Percentiles rank a stretch among this genome's conserved stretches.
phyloP scores from a whole-genome alignment of 345 rosid genomes.

The Euphorbia pulcherrima region DNA sequence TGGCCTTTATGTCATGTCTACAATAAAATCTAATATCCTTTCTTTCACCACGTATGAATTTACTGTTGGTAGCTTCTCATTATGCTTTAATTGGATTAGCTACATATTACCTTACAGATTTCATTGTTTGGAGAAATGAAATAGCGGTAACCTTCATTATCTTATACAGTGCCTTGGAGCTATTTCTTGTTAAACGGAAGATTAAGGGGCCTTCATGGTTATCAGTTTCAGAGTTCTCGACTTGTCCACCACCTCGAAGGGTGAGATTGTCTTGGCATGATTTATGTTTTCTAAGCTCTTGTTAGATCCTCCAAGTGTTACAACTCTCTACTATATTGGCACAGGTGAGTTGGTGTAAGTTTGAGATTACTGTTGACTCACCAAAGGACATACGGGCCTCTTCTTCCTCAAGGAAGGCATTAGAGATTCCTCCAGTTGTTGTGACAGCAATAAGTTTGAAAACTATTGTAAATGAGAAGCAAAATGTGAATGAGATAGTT shows the following conservation, averaged over 20 bases:
- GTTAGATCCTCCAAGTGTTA: constrained; percentile 14
- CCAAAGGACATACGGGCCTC: constrained; percentile 58
- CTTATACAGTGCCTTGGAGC: constrained; percentile 88
- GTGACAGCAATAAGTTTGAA: constrained; percentile 89
- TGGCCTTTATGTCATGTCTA: background rate
- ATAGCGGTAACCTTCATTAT: constrained; percentile 9
- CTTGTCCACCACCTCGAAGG: constrained; percentile 62
- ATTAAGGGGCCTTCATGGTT: constrained; percentile 94
- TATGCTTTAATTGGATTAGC: constrained; percentile 1
- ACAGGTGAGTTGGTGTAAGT: constrained; percentile 98
- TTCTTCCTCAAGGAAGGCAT: constrained; percentile 42
- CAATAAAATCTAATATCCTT: background rate
- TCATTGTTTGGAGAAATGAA: background rate
- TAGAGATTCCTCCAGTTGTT: constrained; percentile 76
- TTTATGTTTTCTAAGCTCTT: constrained; percentile 8
- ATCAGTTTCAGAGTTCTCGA: constrained; percentile 65
- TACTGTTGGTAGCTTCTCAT: constrained; percentile 6
- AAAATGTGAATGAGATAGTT: constrained; percentile 76
- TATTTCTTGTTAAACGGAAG: constrained; percentile 81
- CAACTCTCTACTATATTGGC: constrained; percentile 18
- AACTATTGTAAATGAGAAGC: constrained; percentile 74
- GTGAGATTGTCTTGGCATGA: constrained; percentile 41
- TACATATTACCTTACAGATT: constrained; percentile 2
- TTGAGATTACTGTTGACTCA: constrained; percentile 67
- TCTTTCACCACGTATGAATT: background rate